These are phyloP conservation scores for Lasiodiplodia sp. DNA, from an alignment of 2,329 filamentous ascomycete species.

Conservation along the genomic window DNA sequence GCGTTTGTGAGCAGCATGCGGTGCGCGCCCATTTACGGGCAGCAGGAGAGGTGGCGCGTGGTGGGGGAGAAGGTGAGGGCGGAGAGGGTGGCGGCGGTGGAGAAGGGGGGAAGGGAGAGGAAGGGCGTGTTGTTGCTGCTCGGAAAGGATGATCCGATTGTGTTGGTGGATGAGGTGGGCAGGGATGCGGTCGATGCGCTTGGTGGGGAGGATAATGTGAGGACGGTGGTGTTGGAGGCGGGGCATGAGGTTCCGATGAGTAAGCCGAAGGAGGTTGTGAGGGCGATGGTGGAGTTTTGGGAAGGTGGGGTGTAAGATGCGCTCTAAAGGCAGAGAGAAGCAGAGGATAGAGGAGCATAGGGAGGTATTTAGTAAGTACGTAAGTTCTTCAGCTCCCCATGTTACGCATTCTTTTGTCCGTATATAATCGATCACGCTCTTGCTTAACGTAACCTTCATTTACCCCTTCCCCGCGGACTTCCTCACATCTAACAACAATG, in stretches of 20 bases:
- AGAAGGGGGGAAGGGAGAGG: constrained; percentile 41
- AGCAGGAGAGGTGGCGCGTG: constrained; percentile 67
- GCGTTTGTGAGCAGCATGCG: constrained; percentile 76
- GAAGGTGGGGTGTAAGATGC: background rate
- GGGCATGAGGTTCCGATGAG: constrained; percentile 76
- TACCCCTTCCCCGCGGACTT: too few relatives aligned
- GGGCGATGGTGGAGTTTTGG: constrained; percentile 57
- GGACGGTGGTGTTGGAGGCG: constrained; percentile 64
- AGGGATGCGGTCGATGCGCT: constrained; percentile 67
- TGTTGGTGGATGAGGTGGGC: constrained; percentile 69
- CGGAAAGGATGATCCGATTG: constrained; percentile 70
- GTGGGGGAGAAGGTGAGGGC: constrained; percentile 60
- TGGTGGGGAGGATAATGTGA: constrained; percentile 61
- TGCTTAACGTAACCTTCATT: too few relatives aligned
- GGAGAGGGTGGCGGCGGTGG: constrained; percentile 47
- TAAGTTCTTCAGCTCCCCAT: too few relatives aligned
- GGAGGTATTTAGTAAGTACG: too few relatives aligned
- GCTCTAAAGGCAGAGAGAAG: too few relatives aligned
- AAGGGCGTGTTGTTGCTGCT: constrained; percentile 69
- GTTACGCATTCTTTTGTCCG: too few relatives aligned
- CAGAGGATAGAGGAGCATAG: too few relatives aligned
- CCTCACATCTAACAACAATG: too few relatives aligned
- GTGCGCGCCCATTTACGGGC: constrained; percentile 71
- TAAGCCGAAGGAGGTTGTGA: constrained; percentile 64
- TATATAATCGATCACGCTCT: too few relatives aligned